phyloP scores from a whole-genome alignment of 495 filamentous ascomycete species.

The Pyrenula massariospora region DNA sequence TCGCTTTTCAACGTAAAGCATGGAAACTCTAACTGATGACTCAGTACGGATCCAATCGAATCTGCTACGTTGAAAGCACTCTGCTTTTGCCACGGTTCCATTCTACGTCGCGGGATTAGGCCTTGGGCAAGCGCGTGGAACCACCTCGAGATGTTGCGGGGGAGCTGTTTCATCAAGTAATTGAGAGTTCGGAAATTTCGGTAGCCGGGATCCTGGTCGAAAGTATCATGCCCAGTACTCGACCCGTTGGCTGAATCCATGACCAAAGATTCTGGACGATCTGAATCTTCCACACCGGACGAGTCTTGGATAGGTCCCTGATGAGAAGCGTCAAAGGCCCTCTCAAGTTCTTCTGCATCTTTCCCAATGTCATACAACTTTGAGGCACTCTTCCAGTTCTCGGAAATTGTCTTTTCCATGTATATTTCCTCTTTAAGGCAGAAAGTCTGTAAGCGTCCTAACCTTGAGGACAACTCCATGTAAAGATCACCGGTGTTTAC shows the following conservation, averaged over 20 bases:
- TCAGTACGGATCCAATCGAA: conserved; percentile 57
- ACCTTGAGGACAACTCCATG: conserved; percentile 47
- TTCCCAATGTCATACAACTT: conserved; percentile 33
- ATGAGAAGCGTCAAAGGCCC: neutral
- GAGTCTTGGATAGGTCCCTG: neutral
- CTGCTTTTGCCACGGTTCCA: conserved; percentile 52
- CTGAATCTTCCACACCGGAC: neutral
- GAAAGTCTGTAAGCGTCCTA: conserved; percentile 65
- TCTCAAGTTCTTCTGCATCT: conserved; percentile 23
- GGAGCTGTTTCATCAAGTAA: conserved; percentile 62
- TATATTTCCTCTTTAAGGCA: conserved; percentile 76
- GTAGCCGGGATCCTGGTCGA: conserved; percentile 34
- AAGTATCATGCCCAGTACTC: neutral
- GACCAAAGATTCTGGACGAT: neutral
- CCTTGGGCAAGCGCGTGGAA: conserved; percentile 72
- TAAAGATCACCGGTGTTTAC: conserved; percentile 78
- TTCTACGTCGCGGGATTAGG: conserved; percentile 57
- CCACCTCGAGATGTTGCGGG: conserved; percentile 60
- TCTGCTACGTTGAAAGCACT: conserved; percentile 64
- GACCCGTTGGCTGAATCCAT: neutral
- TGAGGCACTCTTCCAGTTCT: conserved; percentile 54
- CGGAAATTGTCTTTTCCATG: conserved; percentile 54
- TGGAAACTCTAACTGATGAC: conserved; percentile 48
- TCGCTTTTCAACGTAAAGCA: neutral
- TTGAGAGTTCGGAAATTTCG: conserved; percentile 69